Base-by-base conservation (phyloP, 164 flowering plant species). In the Magnolia changhungtana region DNA sequence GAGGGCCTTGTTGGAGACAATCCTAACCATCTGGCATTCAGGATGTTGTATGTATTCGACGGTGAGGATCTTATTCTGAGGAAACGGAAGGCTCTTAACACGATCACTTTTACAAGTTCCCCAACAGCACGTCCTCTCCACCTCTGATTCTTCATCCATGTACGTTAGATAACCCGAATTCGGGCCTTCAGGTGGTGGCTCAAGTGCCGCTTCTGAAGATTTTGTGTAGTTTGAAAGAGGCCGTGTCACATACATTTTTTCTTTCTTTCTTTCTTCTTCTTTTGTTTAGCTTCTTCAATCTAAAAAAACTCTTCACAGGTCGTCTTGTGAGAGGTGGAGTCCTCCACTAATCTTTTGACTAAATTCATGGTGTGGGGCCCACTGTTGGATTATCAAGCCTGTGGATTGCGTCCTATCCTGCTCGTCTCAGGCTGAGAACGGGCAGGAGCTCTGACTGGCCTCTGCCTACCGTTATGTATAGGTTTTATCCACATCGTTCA, bases 221-320 rank as follows among this genome's bases (percentile, higher is more conserved):
- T 76, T 79, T 50, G 80, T 55, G 81, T 80, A 85, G 76, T 77
- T 55, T 55, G 89, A 85, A 18, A 87, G 83, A 77, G 83, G 85
- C 84, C 86, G 80, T 27, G 88, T 87, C 49, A 78, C 88, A 80
- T 84, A 84, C 87, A 87, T 85, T 16, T 65, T 10, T 21, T 37
- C 7, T 5, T 37, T 37, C 45, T 37, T 37, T 27, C 0, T 5
- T 37, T 37, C 45, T 37, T 37, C 45, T 37, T 4, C 45, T 0
- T 4, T 37, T 4, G 45, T 4, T 37, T 4, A 37, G 7, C 45
- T 37, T 37, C 45, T 37, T 37, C 45, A 37, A 37, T 37, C 45
- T 37, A 37, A 5, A 37, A 37, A 4, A 0, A 37, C 45, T 4
- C 45, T 37, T 37, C 45, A 0, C 45, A 37, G 7, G 45, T 37